A percentile compares a stretch with the other conserved stretches of the same genome.
phyloP scores from a whole-genome alignment of 106 monocot genomes.

The Acanthochlamys bracteata region DNA sequence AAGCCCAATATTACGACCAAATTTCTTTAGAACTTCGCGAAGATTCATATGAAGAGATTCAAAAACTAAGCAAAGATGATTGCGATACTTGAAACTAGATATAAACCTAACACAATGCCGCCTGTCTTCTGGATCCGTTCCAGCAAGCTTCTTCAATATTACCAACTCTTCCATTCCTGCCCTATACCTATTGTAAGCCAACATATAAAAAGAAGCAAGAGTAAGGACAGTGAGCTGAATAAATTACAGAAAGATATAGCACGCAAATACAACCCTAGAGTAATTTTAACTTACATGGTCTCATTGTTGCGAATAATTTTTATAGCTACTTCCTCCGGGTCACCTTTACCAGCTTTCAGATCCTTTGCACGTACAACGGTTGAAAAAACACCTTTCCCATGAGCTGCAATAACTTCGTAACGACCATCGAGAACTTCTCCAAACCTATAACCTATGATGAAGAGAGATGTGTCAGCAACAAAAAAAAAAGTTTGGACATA shows the following conservation, averaged over 20 bases:
- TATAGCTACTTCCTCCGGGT: conserved; percentile 90
- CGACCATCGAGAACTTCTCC: conserved; percentile 94
- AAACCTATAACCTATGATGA: conserved; percentile 53
- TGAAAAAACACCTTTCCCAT: conserved; percentile 98
- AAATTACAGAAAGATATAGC: background rate
- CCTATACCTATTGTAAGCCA: conserved; percentile 57
- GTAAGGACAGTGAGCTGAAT: background rate
- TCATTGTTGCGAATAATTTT: conserved; percentile 99
- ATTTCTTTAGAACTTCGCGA: conserved; percentile 99
- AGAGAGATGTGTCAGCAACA: no score
- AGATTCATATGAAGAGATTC: conserved; percentile 99
- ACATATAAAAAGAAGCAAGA: conserved; percentile 2
- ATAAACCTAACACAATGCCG: conserved; percentile 98
- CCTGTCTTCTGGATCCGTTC: conserved; percentile 85
- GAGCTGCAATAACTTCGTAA: conserved; percentile 90
- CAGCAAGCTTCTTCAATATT: conserved; percentile 76
- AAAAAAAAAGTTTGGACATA: no score
- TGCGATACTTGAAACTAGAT: conserved; percentile 98
- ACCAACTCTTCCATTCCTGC: conserved; percentile 78
- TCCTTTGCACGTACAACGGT: conserved; percentile 98
- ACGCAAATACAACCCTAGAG: background rate
- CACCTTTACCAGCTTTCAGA: conserved; percentile 72
- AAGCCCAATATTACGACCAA: conserved; percentile 99
- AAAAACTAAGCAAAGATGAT: conserved; percentile 99
- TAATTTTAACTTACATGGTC: conserved; percentile 54